Evolutionary conservation across 1,139 yeast genomes (phyloP).

Genomic region (Saccharomyces hybrid): DNA sequence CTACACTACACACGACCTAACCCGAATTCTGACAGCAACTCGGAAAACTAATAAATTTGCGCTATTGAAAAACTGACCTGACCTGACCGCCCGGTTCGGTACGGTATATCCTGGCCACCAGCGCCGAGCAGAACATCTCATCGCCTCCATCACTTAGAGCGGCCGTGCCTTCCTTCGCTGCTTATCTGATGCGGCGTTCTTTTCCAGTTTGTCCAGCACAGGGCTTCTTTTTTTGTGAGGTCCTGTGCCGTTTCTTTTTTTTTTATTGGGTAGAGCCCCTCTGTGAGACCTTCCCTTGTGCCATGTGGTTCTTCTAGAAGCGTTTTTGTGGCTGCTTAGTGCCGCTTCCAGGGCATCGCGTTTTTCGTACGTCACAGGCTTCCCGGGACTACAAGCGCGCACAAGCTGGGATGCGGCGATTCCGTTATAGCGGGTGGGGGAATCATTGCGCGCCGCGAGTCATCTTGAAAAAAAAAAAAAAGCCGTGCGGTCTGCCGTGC

Average conservation of each 20-base stretch:
- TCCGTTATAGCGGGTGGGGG: too few species aligned
- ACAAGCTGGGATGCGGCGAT: too few species aligned
- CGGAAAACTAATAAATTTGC: too few species aligned
- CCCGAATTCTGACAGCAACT: background rate
- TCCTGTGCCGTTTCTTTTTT: background rate
- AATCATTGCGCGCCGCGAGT: too few species aligned
- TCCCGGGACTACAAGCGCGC: too few species aligned
- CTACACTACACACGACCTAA: too few species aligned
- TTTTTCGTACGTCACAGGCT: too few species aligned
- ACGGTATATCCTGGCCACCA: too few species aligned
- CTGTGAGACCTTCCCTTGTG: too few species aligned
- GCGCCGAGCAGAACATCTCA: background rate
- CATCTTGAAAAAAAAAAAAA: background rate
- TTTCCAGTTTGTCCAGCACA: background rate
- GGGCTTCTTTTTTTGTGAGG: too few species aligned
- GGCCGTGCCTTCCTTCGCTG: background rate
- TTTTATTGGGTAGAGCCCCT: background rate
- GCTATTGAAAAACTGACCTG: background rate
- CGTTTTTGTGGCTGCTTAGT: background rate
- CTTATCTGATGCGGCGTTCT: background rate
- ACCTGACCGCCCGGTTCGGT: background rate
- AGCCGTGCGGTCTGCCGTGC: background rate
- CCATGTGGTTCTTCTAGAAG: too few species aligned
- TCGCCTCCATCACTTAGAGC: background rate
- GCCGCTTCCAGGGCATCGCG: too few species aligned